Evolutionary conservation across 495 filamentous ascomycete species (phyloP).

Genomic region (Podospora tetraspora): DNA sequence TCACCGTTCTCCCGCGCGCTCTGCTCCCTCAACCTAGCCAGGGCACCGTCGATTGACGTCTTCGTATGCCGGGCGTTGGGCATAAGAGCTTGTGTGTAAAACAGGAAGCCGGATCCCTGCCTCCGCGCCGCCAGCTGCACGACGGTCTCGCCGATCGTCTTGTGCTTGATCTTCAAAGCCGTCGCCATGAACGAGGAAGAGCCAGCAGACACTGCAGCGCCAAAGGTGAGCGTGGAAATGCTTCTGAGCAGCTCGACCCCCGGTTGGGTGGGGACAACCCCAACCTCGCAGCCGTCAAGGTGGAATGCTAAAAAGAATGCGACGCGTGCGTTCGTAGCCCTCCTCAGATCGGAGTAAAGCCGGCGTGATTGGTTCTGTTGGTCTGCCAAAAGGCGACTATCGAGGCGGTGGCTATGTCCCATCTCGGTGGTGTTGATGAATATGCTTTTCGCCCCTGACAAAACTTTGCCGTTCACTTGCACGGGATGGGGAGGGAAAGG

Average conservation of each 20-base stretch:
- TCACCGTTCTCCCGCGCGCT: not conserved
- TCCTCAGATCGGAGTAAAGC: not conserved
- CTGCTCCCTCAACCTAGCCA: not conserved
- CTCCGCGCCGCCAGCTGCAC: not conserved
- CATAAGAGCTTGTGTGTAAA: not conserved
- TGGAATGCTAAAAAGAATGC: not conserved
- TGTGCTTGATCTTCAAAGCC: not conserved
- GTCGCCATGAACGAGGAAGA: not conserved
- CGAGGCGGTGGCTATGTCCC: too few species aligned
- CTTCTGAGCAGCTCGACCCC: not conserved
- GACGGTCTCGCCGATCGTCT: not conserved
- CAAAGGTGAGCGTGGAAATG: not conserved
- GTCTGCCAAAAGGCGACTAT: too few species aligned
- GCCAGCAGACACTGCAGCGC: fast-evolving
- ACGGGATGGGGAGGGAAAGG: too few species aligned
- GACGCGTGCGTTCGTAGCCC: not conserved
- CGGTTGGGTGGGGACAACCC: not conserved
- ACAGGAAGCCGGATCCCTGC: not conserved
- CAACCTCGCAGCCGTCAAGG: not conserved
- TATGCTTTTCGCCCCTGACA: too few species aligned
- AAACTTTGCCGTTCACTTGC: too few species aligned
- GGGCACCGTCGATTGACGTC: not conserved
- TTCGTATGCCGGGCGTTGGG: not conserved
- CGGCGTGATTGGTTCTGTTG: too few species aligned
- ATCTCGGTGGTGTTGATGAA: too few species aligned